Evolutionary conservation across 352 stramenopile species (phyloP), one percentile per base, ranked within the genome.

Genomic region (Phytophthora ohioensis): DNA sequence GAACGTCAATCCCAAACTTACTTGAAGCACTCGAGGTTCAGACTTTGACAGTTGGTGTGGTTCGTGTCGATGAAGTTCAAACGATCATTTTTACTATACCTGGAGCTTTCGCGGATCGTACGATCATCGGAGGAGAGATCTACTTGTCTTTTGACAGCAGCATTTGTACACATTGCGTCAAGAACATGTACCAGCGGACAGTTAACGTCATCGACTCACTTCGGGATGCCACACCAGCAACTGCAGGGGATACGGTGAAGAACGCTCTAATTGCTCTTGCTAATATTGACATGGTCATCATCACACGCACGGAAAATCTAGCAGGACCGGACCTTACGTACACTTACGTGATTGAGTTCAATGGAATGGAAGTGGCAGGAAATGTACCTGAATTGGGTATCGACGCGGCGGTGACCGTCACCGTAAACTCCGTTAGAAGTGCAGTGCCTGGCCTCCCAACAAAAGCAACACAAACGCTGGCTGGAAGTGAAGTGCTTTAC

Each of bases 21-120:
- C 70, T 89, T 27, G 97, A 99, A 71, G 85, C 97, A 0, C 97
- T 99, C 62, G 97, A 99, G 67, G 85, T 98, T 0, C 96, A 99
- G 66, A 84, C 73, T 2, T 81, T 98, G 12, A 70, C 84, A 64
- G 80, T 98, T 12, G 93, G 86, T 10, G 87, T 89, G 1, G 55
- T 41, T 12, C 81, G 90, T 4, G 68, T 84, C 1, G 73, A 81
- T 43, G 92, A 98, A 76, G 76, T 98, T 0, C 95, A 98, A 78
- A 94, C 78, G 0, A 81, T 98, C 64, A 75, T 81, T 0, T 75
- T 98, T 17, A 82, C 80, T 1, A 79, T 98, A 35, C 78, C 83
- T 30, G 85, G 84, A n/a, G 85, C 82, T 5, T 78, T 79, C n/a
- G 81, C 66, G 3, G 71, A 87, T 36, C 65, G 65, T 21, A 80